phyloP scores from a whole-genome alignment of 2,329 filamentous ascomycete species.

The Fusarium cicatricum region DNA sequence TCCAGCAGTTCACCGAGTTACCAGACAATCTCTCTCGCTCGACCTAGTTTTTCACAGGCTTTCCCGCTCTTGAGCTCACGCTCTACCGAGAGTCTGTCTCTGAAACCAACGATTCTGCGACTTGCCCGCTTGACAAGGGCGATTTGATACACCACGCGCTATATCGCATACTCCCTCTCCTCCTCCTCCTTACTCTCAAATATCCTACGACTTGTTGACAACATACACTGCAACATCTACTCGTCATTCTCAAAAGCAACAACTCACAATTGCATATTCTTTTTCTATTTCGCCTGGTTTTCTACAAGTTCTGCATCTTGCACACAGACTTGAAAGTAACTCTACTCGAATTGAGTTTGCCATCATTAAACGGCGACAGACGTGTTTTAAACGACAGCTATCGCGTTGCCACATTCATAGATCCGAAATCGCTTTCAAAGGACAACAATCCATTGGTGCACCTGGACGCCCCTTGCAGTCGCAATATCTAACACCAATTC shows the following conservation, averaged over 20 bases:
- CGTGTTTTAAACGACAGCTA: neutral
- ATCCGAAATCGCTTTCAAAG: neutral
- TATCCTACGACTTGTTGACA: neutral
- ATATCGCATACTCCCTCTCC: conserved; percentile 8
- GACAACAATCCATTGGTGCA: neutral
- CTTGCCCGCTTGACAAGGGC: conserved; percentile 44
- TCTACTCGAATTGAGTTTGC: neutral
- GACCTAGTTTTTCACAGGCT: conserved; percentile 74
- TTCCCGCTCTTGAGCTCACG: conserved; percentile 54
- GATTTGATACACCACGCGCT: conserved; percentile 23
- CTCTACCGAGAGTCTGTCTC: conserved; percentile 51
- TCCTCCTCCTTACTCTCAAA: neutral
- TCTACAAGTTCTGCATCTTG: neutral
- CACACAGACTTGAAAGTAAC: neutral
- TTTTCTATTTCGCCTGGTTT: neutral
- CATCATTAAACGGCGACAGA: neutral
- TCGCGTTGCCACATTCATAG: too few species aligned
- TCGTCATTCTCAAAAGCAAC: neutral
- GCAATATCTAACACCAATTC: neutral
- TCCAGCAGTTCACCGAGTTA: conserved; percentile 86
- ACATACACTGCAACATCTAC: conserved; percentile 1
- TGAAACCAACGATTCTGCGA: conserved; percentile 46
- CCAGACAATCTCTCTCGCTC: conserved; percentile 60
- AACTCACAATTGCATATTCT: neutral
- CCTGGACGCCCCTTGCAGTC: too few species aligned